phyloP scores from a whole-genome alignment of 805 yeast genomes.

The Candida easanensis region DNA sequence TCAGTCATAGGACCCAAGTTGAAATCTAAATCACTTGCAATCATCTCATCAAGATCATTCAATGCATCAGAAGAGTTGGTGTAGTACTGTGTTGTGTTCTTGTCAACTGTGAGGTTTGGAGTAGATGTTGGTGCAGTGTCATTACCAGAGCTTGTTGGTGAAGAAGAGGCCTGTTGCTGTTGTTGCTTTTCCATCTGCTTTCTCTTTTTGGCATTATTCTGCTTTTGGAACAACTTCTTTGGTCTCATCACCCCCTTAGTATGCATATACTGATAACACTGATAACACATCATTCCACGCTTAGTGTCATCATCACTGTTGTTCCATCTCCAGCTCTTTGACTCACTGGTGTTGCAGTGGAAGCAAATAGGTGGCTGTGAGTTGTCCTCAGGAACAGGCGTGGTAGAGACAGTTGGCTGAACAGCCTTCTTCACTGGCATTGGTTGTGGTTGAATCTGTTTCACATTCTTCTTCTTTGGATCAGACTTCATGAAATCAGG shows the following conservation, averaged over 20 bases:
- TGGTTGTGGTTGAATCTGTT: not conserved
- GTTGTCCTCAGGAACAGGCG: conserved; percentile 3
- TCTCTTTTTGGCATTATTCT: conserved; percentile 9
- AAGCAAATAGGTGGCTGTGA: conserved; percentile 23
- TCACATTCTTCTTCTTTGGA: not conserved
- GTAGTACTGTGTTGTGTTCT: conserved; percentile 10
- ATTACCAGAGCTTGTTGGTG: conserved; percentile 21
- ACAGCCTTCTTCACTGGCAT: no score
- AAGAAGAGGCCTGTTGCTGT: conserved; percentile 14
- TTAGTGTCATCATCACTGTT: conserved; percentile 22
- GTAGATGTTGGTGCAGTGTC: conserved; percentile 22
- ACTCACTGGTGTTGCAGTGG: conserved; percentile 26
- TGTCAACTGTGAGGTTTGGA: conserved; percentile 11
- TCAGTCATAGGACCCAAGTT: conserved; percentile 29
- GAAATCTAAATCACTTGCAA: conserved; percentile 29
- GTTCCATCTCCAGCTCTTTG: conserved; percentile 29
- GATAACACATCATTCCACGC: conserved; percentile 27
- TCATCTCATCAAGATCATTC: conserved; percentile 37
- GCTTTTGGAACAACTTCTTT: conserved; percentile 14
- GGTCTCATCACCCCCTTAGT: conserved; percentile 28
- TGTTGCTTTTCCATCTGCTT: conserved; percentile 6
- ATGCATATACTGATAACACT: conserved; percentile 23
- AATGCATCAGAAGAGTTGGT: conserved; percentile 29
- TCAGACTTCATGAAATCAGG: conserved; percentile 7
- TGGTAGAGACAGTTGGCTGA: not conserved